Evolutionary conservation across 352 stramenopile genomes (phyloP), one percentile per base, ranked within the genome.

Genomic region (Phytophthora uliginosa): DNA sequence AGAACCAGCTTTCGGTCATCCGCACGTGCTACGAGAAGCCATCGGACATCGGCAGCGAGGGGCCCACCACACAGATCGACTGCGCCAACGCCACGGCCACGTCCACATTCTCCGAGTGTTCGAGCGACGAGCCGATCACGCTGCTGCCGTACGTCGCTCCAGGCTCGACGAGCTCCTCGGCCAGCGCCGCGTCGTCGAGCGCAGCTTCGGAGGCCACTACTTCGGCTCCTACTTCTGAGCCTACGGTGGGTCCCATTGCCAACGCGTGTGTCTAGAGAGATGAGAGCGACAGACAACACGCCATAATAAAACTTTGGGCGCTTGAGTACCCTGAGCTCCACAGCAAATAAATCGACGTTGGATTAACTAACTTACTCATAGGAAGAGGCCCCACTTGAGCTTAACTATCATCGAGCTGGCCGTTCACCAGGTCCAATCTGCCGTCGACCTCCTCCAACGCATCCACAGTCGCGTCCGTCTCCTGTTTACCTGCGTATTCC

Each of bases 1-100:
- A 76, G 40, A 93, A 93, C 80, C 83, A 87, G 56, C 83, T 95
- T 50, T 84, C 82, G 34, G 82, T 85, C 54, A 81, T 94, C 50
- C 87, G 87, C 58, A 92, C 87, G 62, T 94, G 87, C 71, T 91
- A 83, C 66, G 68, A 79, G 45, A 88, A 88, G 53, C 74, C 81
- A 15, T 33, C 36, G 22, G 42, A 69, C 36, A 77, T 79, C 20
- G 63, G 61, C 20, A 70, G 66, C 8, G 63, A 78, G 7, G 81
- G 81, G 7, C 81, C 82, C 45, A 86, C 78, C 36, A 76, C 70
- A 33, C 79, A 83, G 63, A 83, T 83, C 31, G 84, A 92, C 77
- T 92, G 84, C 54, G 78, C 79, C 1, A 74, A 78, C 17, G 72
- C 79, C 5, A 79, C 65, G 17, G 73, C 79, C 59, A 87, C 78